Evolutionary conservation across 345 rosid species (phyloP), one percentile per base, ranked within the genome.

Genomic region (Isatis tinctoria): DNA sequence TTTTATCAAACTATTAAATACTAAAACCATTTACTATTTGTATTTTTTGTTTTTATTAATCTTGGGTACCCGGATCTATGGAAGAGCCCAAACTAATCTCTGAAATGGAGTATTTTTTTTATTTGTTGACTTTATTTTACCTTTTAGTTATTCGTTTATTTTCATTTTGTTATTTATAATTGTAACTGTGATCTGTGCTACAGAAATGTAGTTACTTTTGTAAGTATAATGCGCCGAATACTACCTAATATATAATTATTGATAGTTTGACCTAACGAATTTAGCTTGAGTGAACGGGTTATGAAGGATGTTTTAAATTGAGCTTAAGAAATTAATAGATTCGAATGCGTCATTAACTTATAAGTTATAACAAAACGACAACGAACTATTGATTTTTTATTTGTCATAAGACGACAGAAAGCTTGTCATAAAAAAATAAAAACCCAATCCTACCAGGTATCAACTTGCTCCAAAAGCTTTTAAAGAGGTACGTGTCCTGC

Each of bases 331-430:
- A 58, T 8, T 44, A 20, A 32, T 44, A 10, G 13, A 30, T 69
- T 69, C 30, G 30, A 41, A 20, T 20, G 33, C 26, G 3, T 47
- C 47, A 70, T 45, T n/a, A 6, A 22, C 18, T 24, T 12, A 36
- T 28, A 1, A 20, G n/a, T n/a, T 45, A n/a, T 45, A 33, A 35
- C 27, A 22, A 61, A 39, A 9, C 61, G 61, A 72, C 53, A 72
- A 51, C 51, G 0, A 28, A 49, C 7, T 11, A 2, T 17, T 11
- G 3, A 44, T 32, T 3, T 12, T 37, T 4, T 37, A 2, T 48
- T 36, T 24, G 62, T 10, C 41, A 62, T 10, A 54, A 62, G 52
- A 62, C 62, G 76, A 72, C 54, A 52, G 39, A 60, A n/a, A 45
- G 6, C 16, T 49, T 61, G 69, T 61, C 59, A 45, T 59, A 9